Percentiles rank a stretch among this genome's conserved stretches.
phyloP scores from a whole-genome alignment of 352 stramenopile genomes.

The Pythium pectinolyticum region DNA sequence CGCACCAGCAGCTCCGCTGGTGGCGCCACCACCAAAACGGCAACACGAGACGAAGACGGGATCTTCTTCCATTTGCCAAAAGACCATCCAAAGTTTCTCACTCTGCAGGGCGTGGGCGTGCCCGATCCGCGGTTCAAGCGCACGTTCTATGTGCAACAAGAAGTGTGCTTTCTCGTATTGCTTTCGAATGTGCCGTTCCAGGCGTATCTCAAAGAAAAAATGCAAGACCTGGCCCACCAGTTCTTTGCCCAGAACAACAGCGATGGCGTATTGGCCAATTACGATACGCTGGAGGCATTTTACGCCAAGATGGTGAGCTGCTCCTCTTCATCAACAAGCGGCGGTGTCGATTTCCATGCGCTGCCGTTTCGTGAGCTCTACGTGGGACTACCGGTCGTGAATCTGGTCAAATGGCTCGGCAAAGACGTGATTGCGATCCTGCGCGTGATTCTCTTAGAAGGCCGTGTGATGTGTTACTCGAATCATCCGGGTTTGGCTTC shows the following conservation, averaged over 20 bases:
- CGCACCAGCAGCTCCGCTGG: not conserved
- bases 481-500: slow-evolving; percentile 50
- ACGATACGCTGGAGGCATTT: slow-evolving; percentile 34
- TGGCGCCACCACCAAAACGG: not conserved
- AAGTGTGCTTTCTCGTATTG: slow-evolving; percentile 53
- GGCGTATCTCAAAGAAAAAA: slow-evolving; percentile 35
- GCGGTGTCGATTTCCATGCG: slow-evolving; percentile 31
- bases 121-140: slow-evolving; percentile 36
- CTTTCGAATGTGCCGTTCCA: slow-evolving; percentile 50
- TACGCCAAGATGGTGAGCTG: slow-evolving; percentile 26
- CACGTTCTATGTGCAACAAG: slow-evolving; percentile 45
- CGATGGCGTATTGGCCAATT: slow-evolving; percentile 20
- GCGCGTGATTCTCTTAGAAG: slow-evolving; percentile 71
- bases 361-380: slow-evolving; percentile 45
- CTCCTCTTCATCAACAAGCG: too few species aligned
- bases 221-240: slow-evolving; percentile 30
- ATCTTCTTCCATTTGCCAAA: slow-evolving; percentile 55
- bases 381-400: slow-evolving; percentile 46
- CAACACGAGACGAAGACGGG: slow-evolving; percentile 23
- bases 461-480: slow-evolving; percentile 77
- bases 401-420: slow-evolving; percentile 47
- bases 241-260: slow-evolving; percentile 38
- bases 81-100: slow-evolving; percentile 16
- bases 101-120: slow-evolving; percentile 50
- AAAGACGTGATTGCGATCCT: slow-evolving; percentile 68